phyloP scores from a whole-genome alignment of 208 protist genomes.

The Trypanosoma avium region DNA sequence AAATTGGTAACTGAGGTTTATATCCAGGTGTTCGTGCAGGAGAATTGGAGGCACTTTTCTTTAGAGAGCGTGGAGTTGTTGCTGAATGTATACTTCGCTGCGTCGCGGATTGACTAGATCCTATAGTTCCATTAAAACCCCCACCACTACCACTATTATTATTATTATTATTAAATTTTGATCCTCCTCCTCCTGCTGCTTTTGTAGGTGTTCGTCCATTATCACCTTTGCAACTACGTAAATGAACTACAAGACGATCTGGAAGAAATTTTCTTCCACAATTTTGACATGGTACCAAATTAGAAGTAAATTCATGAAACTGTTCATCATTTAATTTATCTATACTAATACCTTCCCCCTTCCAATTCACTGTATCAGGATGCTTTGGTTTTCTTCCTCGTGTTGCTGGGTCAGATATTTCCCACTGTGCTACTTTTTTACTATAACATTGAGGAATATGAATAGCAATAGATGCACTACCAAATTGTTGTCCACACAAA shows the following conservation, averaged over 20 bases:
- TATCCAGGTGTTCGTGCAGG: constrained; percentile 17
- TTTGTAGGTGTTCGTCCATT: constrained; percentile 11
- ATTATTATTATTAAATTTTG: not conserved
- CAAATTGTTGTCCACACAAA: constrained; percentile 90
- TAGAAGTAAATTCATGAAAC: constrained; percentile 73
- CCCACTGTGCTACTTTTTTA: constrained; percentile 86
- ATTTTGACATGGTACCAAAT: constrained; percentile 80
- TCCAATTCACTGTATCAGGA: constrained; percentile 78
- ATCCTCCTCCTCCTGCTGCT: not conserved
- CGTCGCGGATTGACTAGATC: not conserved
- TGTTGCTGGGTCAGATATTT: constrained; percentile 50
- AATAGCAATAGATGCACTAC: constrained; percentile 84
- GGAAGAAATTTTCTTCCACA: constrained; percentile 91
- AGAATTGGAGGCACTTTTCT: constrained; percentile 17
- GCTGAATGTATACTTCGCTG: not conserved
- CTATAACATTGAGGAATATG: constrained; percentile 90
- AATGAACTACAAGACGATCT: constrained; percentile 87
- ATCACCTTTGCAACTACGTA: constrained; percentile 76
- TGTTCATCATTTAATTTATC: constrained; percentile 71
- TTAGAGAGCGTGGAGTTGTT: constrained; percentile 2
- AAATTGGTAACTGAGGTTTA: constrained; percentile 62
- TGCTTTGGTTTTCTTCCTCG: constrained; percentile 73
- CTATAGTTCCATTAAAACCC: not conserved
- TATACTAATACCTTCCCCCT: constrained; percentile 36
- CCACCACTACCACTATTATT: not conserved